Base-by-base conservation (phyloP, 805 yeast species). In the Yarrowia keelungensis region DNA sequence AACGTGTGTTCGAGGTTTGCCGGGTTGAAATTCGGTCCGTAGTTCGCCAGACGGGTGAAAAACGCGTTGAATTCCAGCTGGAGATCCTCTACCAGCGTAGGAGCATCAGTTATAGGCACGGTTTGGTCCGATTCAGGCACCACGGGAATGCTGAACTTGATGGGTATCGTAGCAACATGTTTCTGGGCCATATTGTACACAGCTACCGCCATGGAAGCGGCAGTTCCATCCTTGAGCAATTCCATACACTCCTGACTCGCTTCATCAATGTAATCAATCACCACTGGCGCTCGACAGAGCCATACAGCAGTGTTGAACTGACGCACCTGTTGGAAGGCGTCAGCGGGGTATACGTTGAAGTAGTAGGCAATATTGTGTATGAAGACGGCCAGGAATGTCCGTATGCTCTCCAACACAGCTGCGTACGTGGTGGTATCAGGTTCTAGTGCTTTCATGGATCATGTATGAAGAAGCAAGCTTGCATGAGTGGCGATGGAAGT, bases 351-450 rank as follows among this genome's bases (percentile, higher is more conserved):
- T 0, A 89, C 76, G 1, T 77, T 74, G 58, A 87, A 81, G 62
- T 83, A 77, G 74, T 84, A 87, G 61, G 88, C 76, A 0, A 88
- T 79, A 50, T 85, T 85, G 70, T 88, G 88, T 10, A 85, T 73
- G 78, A 84, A 81, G 0, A 83, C 84, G 2, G 79, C 77, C 12
- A 88, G 70, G 65, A 86, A 83, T 73, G 86, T 89, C 38, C 83
- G 76, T 7, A 87, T 64, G 26, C 76, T 71, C 19, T 71, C 70
- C 39, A 74, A 69, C 11, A 78, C 71, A 36, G 73, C 75, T 12
- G 56, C 36, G n/a, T 65, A 65, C 10, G 68, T 65, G 2, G 45
- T 53, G 59, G 59, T 53, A 38, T 53, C 45, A 39, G 22, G 59
- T 12, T 53, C 43, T 15, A 26, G 35, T 9, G 47, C 14, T 35